Conservation (phyloP, 2,329 filamentous ascomycete genomes). For the Boeremia exigua region DNA sequence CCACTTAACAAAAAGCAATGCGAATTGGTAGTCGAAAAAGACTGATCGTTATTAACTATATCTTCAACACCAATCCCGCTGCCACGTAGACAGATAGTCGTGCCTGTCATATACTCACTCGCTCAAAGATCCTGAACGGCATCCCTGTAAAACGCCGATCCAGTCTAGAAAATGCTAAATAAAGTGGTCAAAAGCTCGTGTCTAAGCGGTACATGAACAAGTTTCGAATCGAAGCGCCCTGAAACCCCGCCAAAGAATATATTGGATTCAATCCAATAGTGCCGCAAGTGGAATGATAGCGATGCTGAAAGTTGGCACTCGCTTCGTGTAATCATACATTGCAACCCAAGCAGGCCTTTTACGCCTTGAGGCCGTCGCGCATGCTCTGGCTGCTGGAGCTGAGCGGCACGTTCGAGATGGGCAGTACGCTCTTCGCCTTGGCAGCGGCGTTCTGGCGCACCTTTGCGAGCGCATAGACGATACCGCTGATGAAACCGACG, state of each 20-base stretch:
- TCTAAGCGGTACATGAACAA: constrained; percentile 10
- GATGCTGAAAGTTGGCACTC: constrained; percentile 19
- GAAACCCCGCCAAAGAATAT: neutral
- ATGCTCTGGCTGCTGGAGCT: constrained; percentile 92
- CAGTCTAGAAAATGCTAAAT: constrained; percentile 11
- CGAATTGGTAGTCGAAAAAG: neutral
- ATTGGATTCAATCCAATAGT: constrained; percentile 30
- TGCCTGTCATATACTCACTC: constrained; percentile 3
- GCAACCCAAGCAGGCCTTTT: constrained; percentile 7
- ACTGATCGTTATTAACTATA: constrained; percentile 7
- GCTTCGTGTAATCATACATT: constrained; percentile 17
- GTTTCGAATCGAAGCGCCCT: neutral
- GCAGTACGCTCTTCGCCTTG: constrained; percentile 71
- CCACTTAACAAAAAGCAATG: neutral
- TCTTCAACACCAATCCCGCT: constrained; percentile 1
- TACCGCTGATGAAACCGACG: constrained; percentile 88
- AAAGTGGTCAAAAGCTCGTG: constrained; percentile 7
- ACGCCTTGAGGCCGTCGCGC: constrained; percentile 76
- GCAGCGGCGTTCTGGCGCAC: constrained; percentile 75
- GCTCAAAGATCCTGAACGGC: constrained; percentile 1
- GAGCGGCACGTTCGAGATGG: constrained; percentile 70
- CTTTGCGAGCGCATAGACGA: constrained; percentile 89
- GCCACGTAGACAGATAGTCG: neutral
- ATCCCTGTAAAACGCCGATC: constrained; percentile 7
- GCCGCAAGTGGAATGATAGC: constrained; percentile 16